Base-by-base conservation (phyloP, 495 filamentous ascomycete species). In the Talaromyces liani region DNA sequence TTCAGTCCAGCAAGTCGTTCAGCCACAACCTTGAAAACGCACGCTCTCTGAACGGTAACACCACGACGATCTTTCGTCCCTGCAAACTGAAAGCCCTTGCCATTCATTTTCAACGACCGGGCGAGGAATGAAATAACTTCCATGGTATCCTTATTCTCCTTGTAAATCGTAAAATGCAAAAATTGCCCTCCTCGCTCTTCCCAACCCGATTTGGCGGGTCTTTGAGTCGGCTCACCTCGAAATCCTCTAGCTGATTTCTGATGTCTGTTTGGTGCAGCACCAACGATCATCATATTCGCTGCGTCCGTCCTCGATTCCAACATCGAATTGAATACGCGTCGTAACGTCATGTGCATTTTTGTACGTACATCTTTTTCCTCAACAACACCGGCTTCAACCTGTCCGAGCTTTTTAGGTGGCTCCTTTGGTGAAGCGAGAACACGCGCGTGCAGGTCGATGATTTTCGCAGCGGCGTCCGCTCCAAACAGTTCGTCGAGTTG, bases 71-170 rank as follows among this genome's bases (percentile, higher is more conserved):
- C 94, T 75, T 98, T 98, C 59, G 93, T 98, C 7, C 94, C 94
- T 6, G 93, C 92, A 69, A 93, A 94, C 41, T 89, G 82, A 68
- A 97, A 92, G 61, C 76, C 77, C 65, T 87, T 87, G 3, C 85
- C 75, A 58, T 86, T 86, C 67, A 89, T 79, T 65, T 87, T 87
- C 34, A 96, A 69, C 18, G 84, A 79, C 54, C 86, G 84, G 0
- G 86, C 85, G 7, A 98, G 77, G 63, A 86, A 88, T 7, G 82
- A 85, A 29, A 95, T 79, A 0, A 90, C 87, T 65, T 98, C 93
- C 91, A 97, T 96, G 2, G 95, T 98, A 69, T 98, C 95, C 67
- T 92, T 92, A 74, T 98, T 98, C 75, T 98, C 94, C 77, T 98
- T 98, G 80, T 93, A 94, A 45, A 98, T 83, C 0, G 91, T 91